A percentile compares a stretch with the other conserved stretches of the same genome.
phyloP scores from a whole-genome alignment of 2,329 filamentous ascomycete species.

The Juglanconis juglandina region DNA sequence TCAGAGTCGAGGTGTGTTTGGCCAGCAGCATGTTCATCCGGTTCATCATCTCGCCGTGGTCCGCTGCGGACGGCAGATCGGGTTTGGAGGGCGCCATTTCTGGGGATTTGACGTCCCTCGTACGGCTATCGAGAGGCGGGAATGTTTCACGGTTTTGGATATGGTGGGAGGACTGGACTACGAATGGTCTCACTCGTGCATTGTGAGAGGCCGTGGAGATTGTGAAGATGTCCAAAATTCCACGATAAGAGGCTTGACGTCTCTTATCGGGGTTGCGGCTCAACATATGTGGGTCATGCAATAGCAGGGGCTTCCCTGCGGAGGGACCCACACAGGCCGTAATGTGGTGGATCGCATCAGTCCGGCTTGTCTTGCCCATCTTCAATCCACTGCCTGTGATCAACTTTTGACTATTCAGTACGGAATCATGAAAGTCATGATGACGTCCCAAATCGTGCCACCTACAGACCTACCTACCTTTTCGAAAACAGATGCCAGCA shows the following conservation, averaged over 20 bases:
- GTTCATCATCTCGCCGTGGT: constrained; percentile 39
- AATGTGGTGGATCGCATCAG: too few species aligned
- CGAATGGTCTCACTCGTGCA: too few species aligned
- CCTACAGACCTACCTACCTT: too few species aligned
- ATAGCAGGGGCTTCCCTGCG: too few species aligned
- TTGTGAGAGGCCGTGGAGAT: neutral
- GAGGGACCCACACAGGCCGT: too few species aligned
- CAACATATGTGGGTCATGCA: too few species aligned
- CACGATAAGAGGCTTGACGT: constrained; percentile 1
- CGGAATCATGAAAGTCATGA: too few species aligned
- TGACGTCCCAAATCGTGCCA: too few species aligned
- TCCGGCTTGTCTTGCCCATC: too few species aligned
- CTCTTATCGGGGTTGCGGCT: constrained; percentile 1
- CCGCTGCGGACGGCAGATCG: constrained; percentile 33
- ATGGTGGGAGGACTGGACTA: neutral
- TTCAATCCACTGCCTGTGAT: too few species aligned
- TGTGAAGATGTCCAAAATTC: neutral
- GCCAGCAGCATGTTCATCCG: constrained; percentile 38
- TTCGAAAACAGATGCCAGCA: too few species aligned
- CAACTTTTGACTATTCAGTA: too few species aligned
- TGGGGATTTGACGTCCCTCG: neutral
- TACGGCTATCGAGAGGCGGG: neutral
- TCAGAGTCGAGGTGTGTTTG: constrained; percentile 32
- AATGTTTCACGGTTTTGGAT: neutral
- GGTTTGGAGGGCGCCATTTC: constrained; percentile 3